Conservation (phyloP, 176 grass and related monocot species). For the Cenchrus purpureus region DNA sequence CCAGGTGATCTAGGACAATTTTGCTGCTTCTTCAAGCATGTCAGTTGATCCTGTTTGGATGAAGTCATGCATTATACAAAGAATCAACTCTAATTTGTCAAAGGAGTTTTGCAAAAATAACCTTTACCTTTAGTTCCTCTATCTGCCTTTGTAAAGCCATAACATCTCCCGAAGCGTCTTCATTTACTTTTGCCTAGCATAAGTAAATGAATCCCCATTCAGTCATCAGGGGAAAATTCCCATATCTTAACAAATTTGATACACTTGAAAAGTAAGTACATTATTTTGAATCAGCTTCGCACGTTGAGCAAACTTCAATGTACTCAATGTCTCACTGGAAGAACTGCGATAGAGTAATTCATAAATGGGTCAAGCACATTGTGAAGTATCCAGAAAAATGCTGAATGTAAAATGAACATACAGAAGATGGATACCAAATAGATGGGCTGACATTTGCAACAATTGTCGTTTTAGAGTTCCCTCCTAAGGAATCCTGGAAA, state of each 20-base stretch:
- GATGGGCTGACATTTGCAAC: slow-evolving; percentile 93
- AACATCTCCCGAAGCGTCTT: slow-evolving; percentile 88
- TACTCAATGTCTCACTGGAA: slow-evolving; percentile 89
- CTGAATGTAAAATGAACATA: slow-evolving; percentile 39
- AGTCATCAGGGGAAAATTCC: slow-evolving; percentile 7
- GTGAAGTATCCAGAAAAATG: slow-evolving; percentile 17
- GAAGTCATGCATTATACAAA: slow-evolving; percentile 23
- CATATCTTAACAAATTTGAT: slow-evolving; percentile 34
- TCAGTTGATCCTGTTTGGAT: slow-evolving; percentile 65
- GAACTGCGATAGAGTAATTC: slow-evolving; percentile 66
- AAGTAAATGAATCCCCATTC: slow-evolving; percentile 31
- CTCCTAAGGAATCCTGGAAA: slow-evolving; percentile 86
- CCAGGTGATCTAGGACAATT: slow-evolving; percentile 47
- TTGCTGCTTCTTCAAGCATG: slow-evolving; percentile 65
- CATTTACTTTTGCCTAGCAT: slow-evolving; percentile 90
- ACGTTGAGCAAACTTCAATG: slow-evolving; percentile 95
- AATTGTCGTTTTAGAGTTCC: slow-evolving; percentile 94
- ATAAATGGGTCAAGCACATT: slow-evolving; percentile 31
- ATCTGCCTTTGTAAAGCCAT: slow-evolving; percentile 84
- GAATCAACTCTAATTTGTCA: slow-evolving; percentile 8
- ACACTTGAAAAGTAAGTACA: slow-evolving; percentile 51
- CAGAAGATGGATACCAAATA: slow-evolving; percentile 65
- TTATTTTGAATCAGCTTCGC: slow-evolving; percentile 97
- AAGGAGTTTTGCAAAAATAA: slow-evolving; percentile 1
- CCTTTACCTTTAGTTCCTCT: slow-evolving; percentile 75